phyloP scores from a whole-genome alignment of 176 grass and related monocot species.

The Aechmea fasciata region DNA sequence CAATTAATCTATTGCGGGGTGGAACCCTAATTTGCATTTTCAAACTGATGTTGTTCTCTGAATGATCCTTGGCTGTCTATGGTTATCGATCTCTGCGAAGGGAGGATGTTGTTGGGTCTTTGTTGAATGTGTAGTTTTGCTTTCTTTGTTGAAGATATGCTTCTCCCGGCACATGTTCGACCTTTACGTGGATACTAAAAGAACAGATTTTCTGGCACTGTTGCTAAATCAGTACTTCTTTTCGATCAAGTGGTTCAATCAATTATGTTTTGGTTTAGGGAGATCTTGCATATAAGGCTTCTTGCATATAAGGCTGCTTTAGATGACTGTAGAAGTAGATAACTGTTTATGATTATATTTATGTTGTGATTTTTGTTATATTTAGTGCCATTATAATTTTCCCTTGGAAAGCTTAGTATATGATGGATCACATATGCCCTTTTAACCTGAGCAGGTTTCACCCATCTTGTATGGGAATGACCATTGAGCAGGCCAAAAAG shows the following conservation, averaged over 20 bases:
- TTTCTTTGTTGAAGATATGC: neutral
- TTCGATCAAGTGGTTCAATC: no score
- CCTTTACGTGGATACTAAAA: no score
- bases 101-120: neutral
- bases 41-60: neutral
- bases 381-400: conserved; percentile 8
- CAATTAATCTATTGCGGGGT: neutral
- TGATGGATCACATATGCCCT: neutral
- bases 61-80: neutral
- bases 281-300: no score
- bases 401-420: neutral
- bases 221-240: no score
- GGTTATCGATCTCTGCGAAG: neutral
- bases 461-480: conserved; percentile 92
- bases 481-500: conserved; percentile 82
- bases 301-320: no score
- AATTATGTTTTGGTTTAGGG: no score
- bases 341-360: neutral
- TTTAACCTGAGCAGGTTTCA: conserved; percentile 56
- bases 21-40: neutral
- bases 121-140: neutral
- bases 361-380: conserved; percentile 7
- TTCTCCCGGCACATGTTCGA: no score
- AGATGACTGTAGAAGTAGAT: no score
- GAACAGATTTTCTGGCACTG: no score